Evolutionary conservation across 2,329 filamentous ascomycete genomes (phyloP), one percentile per base, ranked within the genome.

Genomic region (Penicillium sp.): DNA sequence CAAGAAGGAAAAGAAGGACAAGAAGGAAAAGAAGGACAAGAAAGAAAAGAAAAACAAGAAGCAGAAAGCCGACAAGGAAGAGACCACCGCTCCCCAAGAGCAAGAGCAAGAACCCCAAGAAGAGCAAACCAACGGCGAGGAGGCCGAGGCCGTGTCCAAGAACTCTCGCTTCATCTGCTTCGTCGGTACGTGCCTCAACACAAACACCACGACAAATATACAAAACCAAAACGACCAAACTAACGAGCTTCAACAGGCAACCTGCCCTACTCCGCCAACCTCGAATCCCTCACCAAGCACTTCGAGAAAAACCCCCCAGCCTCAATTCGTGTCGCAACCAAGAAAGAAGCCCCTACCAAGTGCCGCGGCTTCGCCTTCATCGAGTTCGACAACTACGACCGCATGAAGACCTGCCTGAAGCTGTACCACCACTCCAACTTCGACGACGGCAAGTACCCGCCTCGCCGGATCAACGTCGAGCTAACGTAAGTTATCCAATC

Each of bases 341-440:
- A 89, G 66, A 85, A 86, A 62, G 78, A 79, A 50, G 79, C 85
- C 60, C 81, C 83, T 11, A 80, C 29, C 51, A 84, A 86, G 61
- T 88, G 85, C 67, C 88, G 88, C 63, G 90, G 91, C 31, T 88
- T 89, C 66, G 91, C 90, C 5, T 96, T 97, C 73, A 80, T 97
- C 64, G 93, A 97, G 74, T 97, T 97, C 70, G 86, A 86, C 60
- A 83, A 86, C 63, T 95, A 87, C 76, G 89, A 92, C 75, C 86
- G 89, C 70, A 95, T 96, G 91, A 90, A 95, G 80, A 94, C 91
- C 28, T 96, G 91, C 69, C 81, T 97, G 56, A 90, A 92, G 74
- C 86, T 91, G 60, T 93, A 93, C 76, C 92, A 97, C 76, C 92
- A 97, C 77, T 89, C 86, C 55, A 82, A 82, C 60, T 95, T 97